These are phyloP conservation scores for Fusarium protoensiforme DNA, from an alignment of 2,329 filamentous ascomycete species.

Conservation along the genomic window DNA sequence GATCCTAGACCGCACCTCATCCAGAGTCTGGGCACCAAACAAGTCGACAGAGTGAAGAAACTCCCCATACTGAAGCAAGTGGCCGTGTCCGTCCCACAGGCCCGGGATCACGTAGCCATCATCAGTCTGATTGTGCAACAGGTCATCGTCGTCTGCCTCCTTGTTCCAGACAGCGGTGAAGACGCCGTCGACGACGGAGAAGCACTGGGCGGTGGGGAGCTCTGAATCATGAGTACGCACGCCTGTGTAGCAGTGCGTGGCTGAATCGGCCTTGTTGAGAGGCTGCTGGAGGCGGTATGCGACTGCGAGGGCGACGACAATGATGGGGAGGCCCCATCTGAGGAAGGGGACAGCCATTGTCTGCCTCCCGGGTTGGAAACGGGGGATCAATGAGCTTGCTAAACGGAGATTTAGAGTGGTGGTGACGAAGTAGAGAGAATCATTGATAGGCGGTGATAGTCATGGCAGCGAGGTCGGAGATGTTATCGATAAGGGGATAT, in stretches of 20 bases:
- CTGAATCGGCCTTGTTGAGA: constrained; percentile 15
- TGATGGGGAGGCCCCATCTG: constrained; percentile 47
- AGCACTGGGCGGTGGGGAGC: constrained; percentile 61
- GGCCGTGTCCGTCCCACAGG: constrained; percentile 77
- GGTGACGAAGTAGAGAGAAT: not conserved
- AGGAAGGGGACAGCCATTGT: constrained; percentile 28
- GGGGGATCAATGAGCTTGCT: not conserved
- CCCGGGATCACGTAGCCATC: constrained; percentile 71
- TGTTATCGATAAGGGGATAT: constrained; percentile 36
- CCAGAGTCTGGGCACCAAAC: constrained; percentile 67
- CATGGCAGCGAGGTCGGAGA: constrained; percentile 6
- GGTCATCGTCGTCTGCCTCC: constrained; percentile 27
- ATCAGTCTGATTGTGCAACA: constrained; percentile 37
- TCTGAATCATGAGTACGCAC: constrained; percentile 51
- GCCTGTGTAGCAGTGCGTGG: constrained; percentile 54
- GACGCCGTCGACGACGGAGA: constrained; percentile 62
- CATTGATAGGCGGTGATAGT: not conserved
- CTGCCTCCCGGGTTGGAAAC: not conserved
- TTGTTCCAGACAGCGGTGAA: constrained; percentile 61
- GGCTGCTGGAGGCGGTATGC: constrained; percentile 45
- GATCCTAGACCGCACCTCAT: constrained; percentile 65
- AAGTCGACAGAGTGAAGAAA: constrained; percentile 74
- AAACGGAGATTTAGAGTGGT: not conserved
- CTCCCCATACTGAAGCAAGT: constrained; percentile 74
- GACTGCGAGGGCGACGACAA: constrained; percentile 48